A percentile compares a stretch with the other conserved stretches of the same genome.
Conservation (phyloP, 345 rosid genomes). For the Eutrema japonicum region DNA sequence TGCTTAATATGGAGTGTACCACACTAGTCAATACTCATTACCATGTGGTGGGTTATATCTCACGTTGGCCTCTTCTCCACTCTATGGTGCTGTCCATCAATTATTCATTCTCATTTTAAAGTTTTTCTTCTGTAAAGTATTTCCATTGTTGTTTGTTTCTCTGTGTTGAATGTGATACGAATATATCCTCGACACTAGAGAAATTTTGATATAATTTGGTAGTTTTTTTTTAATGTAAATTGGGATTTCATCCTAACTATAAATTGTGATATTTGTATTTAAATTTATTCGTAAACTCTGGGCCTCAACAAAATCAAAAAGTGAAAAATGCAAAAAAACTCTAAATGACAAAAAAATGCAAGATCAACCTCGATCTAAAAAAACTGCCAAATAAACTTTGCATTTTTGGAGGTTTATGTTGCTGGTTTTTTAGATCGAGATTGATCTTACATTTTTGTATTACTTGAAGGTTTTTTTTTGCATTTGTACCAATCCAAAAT, state of each 20-base stretch:
- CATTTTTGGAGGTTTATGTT: too few relatives aligned
- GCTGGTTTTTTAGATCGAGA: too few relatives aligned
- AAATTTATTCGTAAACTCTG: neutral
- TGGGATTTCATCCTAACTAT: neutral
- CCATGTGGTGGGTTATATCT: conserved; percentile 45
- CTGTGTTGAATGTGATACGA: conserved; percentile 6
- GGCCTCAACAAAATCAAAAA: neutral
- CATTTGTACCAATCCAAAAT: neutral
- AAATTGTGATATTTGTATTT: neutral
- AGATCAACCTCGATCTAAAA: too few relatives aligned
- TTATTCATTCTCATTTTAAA: conserved; percentile 13
- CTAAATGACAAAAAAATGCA: too few relatives aligned
- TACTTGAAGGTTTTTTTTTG: too few relatives aligned
- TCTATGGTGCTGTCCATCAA: conserved; percentile 37
- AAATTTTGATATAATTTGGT: neutral
- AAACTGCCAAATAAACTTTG: too few relatives aligned
- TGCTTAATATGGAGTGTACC: conserved; percentile 42
- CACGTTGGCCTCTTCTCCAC: conserved; percentile 32
- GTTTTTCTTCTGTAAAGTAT: neutral
- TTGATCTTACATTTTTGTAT: too few relatives aligned
- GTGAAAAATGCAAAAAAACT: too few relatives aligned
- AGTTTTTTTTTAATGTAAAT: neutral
- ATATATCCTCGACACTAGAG: neutral
- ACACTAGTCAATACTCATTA: conserved; percentile 35
- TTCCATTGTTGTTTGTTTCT: conserved; percentile 22